A percentile compares a stretch with the other conserved stretches of the same genome.
Evolutionary conservation across 345 rosid species (phyloP).

Genomic region (Syzygium aqueum): DNA sequence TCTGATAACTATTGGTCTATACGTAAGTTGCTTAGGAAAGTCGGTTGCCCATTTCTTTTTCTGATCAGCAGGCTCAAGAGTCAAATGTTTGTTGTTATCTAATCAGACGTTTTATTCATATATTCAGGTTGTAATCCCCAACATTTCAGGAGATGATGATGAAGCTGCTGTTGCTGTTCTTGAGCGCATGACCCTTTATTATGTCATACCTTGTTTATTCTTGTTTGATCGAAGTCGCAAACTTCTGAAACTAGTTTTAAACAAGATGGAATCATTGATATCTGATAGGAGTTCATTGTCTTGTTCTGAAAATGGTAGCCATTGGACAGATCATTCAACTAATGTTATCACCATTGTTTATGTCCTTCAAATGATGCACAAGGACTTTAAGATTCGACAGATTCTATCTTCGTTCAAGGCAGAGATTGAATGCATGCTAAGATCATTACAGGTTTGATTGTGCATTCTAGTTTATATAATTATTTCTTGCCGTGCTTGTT

Average conservation of each 20-base stretch:
- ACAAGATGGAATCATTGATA: constrained; percentile 24
- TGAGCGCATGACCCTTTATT: constrained; percentile 22
- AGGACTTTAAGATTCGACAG: constrained; percentile 34
- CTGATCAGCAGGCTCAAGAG: not conserved
- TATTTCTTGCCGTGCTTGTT: not conserved
- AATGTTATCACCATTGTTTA: constrained; percentile 35
- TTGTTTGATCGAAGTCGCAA: constrained; percentile 50
- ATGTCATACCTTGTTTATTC: constrained; percentile 47
- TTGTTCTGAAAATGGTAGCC: not conserved
- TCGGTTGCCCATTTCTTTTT: not conserved
- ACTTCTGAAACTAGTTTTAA: constrained; percentile 38
- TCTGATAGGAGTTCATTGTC: constrained; percentile 12
- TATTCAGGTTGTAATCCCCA: constrained; percentile 27
- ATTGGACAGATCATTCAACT: constrained; percentile 10
- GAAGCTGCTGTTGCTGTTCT: constrained; percentile 9
- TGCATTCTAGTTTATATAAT: not conserved
- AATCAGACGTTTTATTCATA: not conserved
- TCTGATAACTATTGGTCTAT: not conserved
- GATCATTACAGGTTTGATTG: constrained; percentile 45
- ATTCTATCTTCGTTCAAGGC: constrained; percentile 25
- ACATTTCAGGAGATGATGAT: constrained; percentile 33
- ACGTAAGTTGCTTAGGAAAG: not conserved
- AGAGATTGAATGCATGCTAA: constrained; percentile 36
- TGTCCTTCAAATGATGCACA: constrained; percentile 43
- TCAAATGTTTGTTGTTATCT: not conserved